Evolutionary conservation across 768 basidiomycete species (phyloP), one percentile per base, ranked within the genome.

Genomic region (Lepiota brunneoincarnata): DNA sequence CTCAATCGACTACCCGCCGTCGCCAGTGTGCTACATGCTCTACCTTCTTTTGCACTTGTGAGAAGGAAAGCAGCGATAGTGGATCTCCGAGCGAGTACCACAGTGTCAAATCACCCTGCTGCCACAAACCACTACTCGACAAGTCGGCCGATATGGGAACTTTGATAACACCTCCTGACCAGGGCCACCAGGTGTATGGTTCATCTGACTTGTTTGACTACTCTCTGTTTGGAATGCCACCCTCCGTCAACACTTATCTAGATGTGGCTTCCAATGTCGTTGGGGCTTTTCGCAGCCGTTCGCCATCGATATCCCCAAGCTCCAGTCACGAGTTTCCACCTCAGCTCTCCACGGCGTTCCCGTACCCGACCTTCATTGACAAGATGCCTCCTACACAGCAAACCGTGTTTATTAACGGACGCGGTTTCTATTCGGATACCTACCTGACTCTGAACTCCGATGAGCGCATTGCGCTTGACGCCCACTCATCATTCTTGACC

Each of bases 251-350:
- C 6, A 31, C 55, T 18, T 47, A 49, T 5, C 59, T 60, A 39
- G 39, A 58, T 31, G 41, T 38, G 2, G 24, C 56, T n/a, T n/a
- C n/a, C 31, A 31, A 3, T 15, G 9, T 24, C 11, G 37, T 57
- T 26, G 59, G 63, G 37, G 50, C 56, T 14, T 56, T 58, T 12
- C 58, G 67, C 34, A 69, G 68, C 28, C 65, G 68, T 46, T 68
- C 68, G 0, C 67, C 64, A 4, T 68, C 68, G 1, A 61, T 65
- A 0, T 68, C 67, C 1, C 72, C 73, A 0, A 67, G 68, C 45
- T 70, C 70, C 9, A 69, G 67, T 59, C 61, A 61, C n/a, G 60
- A 62, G 20, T 42, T 48, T 4, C 5, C 46, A 18, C 7, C 45
- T 61, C 64, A 21, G 61, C 59, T 46, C 6, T 38, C 40, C 17